phyloP scores from a whole-genome alignment of 257 asterid species.

The Plectranthus barbatus region DNA sequence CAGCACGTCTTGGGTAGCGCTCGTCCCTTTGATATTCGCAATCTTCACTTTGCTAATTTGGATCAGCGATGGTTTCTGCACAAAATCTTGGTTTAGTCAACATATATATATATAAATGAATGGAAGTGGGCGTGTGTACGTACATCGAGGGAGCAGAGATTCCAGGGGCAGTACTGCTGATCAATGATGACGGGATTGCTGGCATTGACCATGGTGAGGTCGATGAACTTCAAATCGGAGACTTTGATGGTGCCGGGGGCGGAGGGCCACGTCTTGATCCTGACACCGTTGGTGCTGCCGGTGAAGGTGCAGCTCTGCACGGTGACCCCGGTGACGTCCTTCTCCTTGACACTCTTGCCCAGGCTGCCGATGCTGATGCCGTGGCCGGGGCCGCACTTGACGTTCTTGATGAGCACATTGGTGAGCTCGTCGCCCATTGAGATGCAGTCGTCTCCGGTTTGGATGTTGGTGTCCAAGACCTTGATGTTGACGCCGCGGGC shows the following conservation, averaged over 20 bases:
- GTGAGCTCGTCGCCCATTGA: constrained; percentile 32
- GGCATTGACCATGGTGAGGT: constrained; percentile 24
- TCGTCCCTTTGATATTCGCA: constrained; percentile 31
- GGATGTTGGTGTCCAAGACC: constrained; percentile 12
- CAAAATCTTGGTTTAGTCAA: too few relatives aligned
- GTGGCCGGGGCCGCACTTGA: constrained; percentile 41
- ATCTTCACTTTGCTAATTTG: constrained; percentile 14
- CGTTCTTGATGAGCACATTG: constrained; percentile 14
- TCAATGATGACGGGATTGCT: constrained; percentile 32
- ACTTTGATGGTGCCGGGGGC: constrained; percentile 22
- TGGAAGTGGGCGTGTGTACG: too few relatives aligned
- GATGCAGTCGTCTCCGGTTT: constrained; percentile 42
- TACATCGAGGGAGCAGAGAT: constrained; percentile 23
- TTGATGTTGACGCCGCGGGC: neutral
- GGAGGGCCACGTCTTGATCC: constrained; percentile 46
- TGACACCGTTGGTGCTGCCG: constrained; percentile 24
- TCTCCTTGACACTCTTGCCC: constrained; percentile 14
- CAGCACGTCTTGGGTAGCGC: constrained; percentile 15
- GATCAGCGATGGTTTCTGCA: constrained; percentile 20
- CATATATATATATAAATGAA: too few relatives aligned
- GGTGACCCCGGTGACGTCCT: constrained; percentile 21
- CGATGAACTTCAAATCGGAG: constrained; percentile 19
- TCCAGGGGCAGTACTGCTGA: constrained; percentile 40
- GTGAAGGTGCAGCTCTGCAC: constrained; percentile 26
- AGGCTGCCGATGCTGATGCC: constrained; percentile 49